These are phyloP conservation scores for Xylaria polymorpha DNA, from an alignment of 2,329 filamentous ascomycete genomes.

Conservation along the genomic window DNA sequence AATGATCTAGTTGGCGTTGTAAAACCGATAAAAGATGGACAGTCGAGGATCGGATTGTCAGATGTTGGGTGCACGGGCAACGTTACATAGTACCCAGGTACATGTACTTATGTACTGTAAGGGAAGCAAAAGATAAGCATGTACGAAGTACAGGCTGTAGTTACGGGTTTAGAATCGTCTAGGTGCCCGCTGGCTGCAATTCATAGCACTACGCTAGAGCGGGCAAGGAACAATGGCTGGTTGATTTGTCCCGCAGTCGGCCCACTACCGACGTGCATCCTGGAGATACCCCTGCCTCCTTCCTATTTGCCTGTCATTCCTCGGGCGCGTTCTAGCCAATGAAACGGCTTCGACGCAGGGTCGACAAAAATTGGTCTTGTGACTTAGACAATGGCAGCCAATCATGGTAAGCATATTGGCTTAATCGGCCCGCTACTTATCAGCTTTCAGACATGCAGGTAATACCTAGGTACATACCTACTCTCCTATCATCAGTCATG, in stretches of 20 bases:
- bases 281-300: constrained; percentile 34
- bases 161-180: neutral
- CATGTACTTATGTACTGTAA: neutral
- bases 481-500: neutral
- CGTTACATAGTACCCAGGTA: constrained; percentile 45
- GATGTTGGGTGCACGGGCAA: constrained; percentile 38
- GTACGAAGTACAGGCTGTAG: too few relatives aligned
- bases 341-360: neutral
- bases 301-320: constrained; percentile 37
- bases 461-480: neutral
- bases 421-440: constrained; percentile 49
- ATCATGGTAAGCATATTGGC: constrained; percentile 37
- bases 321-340: constrained; percentile 40
- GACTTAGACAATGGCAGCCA: constrained; percentile 37
- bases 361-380: constrained; percentile 35
- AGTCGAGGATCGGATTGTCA: constrained; percentile 11
- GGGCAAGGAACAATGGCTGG: constrained; percentile 10
- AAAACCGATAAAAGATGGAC: neutral
- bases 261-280: constrained; percentile 21
- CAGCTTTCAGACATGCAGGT: constrained; percentile 33
- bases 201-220: neutral
- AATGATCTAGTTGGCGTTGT: neutral
- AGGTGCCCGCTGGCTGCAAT: constrained; percentile 1
- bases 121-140: neutral
- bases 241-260: constrained; percentile 21